Percentiles rank a stretch among this genome's conserved stretches.
Evolutionary conservation across 75 land plant species (phyloP).

Genomic region (Gnetum montanum): DNA sequence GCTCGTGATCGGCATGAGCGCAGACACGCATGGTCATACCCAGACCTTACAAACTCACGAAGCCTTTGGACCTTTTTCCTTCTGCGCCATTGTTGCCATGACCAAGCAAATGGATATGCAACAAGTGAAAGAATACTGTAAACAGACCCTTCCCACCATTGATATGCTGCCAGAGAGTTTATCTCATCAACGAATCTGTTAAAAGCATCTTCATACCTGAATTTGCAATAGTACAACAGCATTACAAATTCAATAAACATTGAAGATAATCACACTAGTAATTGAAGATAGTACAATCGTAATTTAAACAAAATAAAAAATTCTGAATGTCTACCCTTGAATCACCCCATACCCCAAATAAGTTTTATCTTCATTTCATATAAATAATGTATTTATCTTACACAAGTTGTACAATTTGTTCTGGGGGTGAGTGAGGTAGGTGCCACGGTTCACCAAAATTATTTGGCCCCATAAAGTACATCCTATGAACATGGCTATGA

Average conservation of each 20-base stretch:
- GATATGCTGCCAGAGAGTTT: conserved; percentile 84
- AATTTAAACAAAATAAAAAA: not conserved
- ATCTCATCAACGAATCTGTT: conserved; percentile 94
- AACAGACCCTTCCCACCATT: conserved; percentile 98
- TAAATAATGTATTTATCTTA: no score
- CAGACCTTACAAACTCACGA: conserved; percentile 88
- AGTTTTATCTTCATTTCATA: no score
- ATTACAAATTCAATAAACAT: not conserved
- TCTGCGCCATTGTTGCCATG: conserved; percentile 97
- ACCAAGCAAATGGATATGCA: conserved; percentile 93
- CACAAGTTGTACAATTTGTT: conserved; percentile 88
- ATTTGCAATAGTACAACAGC: conserved; percentile 3
- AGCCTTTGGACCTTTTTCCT: conserved; percentile 77
- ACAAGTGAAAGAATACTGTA: conserved; percentile 77
- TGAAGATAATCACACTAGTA: not conserved
- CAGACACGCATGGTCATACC: conserved; percentile 90
- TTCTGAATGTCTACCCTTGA: no score
- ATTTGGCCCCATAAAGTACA: conserved; percentile 92
- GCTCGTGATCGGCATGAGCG: conserved; percentile 92
- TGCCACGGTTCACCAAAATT: conserved; percentile 96
- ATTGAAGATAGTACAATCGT: not conserved
- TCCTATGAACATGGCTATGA: conserved; percentile 86
- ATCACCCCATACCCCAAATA: no score
- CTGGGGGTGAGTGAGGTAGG: conserved; percentile 86
- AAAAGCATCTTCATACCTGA: conserved; percentile 95